Evolutionary conservation across 352 stramenopile genomes (phyloP), one percentile per base, ranked within the genome.

Genomic region (Globisporangium solare): DNA sequence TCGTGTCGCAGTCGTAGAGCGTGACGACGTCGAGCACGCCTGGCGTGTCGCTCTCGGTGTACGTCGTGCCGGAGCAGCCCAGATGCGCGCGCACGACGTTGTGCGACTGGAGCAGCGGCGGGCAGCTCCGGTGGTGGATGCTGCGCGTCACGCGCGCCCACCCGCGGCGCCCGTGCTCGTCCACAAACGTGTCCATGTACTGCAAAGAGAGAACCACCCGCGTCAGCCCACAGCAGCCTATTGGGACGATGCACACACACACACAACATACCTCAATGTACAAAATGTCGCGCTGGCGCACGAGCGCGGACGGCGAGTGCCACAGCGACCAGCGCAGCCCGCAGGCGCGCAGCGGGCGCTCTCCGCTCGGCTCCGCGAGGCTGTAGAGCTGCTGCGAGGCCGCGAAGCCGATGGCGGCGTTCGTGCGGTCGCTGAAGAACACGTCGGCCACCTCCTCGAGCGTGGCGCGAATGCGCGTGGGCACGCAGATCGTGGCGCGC

Each of bases 121-220:
- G 78, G 48, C 76, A 87, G 59, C 72, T 86, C 8, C 73, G 77
- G 56, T 88, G 73, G 27, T 79, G 73, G 47, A 90, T 55, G n/a
- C 77, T 88, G 55, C 85, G 76, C 7, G 76, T 81, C 55, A 76
- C 82, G 14, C 64, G 56, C 1, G 80, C 80, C 80, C 80, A 90
- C 7, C 80, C 77, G 27, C 69, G 68, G 21, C 74, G 75, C 0
- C 77, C 80, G 14, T 73, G 49, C 32, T 85, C 71, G 56, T 83
- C 68, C 17, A 86, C 63, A 45, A 88, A 89, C 20, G 63, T 68
- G 58, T 89, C 75, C 68, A 77, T 85, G 59, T 83, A 83, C 60
- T 71, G 45, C 5, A 41, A 43, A 31, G n/a, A 59, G 40, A 21
- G 21, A 47, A n/a, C n/a, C n/a, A n/a, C n/a, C 8, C 0, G 1